Percentiles rank a stretch among this genome's conserved stretches.
Evolutionary conservation across 768 basidiomycete genomes (phyloP).

Genomic region (Naganishia kalamii): DNA sequence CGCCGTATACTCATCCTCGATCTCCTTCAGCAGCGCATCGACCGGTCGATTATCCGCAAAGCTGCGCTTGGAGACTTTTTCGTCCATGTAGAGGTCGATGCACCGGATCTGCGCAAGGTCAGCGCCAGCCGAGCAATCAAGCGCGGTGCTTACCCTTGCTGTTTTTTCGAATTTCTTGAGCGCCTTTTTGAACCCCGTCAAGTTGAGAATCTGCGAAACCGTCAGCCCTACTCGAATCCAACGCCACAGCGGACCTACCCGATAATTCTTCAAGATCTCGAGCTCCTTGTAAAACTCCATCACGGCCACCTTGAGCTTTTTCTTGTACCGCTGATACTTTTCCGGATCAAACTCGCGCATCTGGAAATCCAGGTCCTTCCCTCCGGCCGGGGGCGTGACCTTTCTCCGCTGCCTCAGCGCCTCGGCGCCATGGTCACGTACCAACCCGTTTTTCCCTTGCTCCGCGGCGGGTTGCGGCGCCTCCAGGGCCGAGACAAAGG

Average conservation of each 20-base stretch:
- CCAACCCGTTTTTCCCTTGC: background rate
- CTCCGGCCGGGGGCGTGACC: background rate
- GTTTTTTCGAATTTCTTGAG: constrained; percentile 78
- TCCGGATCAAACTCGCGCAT: constrained; percentile 56
- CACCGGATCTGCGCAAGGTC: constrained; percentile 59
- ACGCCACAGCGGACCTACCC: constrained; percentile 52
- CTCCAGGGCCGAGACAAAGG: constrained; percentile 10
- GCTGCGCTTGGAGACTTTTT: constrained; percentile 65
- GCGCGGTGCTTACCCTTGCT: constrained; percentile 53
- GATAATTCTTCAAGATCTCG: constrained; percentile 80
- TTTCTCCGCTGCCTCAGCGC: background rate
- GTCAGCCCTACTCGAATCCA: constrained; percentile 36
- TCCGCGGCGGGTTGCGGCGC: background rate
- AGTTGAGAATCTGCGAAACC: constrained; percentile 61
- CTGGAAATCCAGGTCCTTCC: background rate
- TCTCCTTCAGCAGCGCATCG: constrained; percentile 62
- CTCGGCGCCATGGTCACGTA: background rate
- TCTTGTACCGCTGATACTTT: constrained; percentile 76
- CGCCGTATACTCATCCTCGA: constrained; percentile 68
- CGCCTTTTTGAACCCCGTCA: constrained; percentile 84
- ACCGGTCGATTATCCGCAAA: constrained; percentile 63
- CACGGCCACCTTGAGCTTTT: constrained; percentile 73
- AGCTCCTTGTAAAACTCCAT: constrained; percentile 78
- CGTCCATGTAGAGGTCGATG: constrained; percentile 70
- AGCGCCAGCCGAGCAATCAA: background rate